phyloP scores from a whole-genome alignment of 1,284 basidiomycete species.

The Naganishia sp. region DNA sequence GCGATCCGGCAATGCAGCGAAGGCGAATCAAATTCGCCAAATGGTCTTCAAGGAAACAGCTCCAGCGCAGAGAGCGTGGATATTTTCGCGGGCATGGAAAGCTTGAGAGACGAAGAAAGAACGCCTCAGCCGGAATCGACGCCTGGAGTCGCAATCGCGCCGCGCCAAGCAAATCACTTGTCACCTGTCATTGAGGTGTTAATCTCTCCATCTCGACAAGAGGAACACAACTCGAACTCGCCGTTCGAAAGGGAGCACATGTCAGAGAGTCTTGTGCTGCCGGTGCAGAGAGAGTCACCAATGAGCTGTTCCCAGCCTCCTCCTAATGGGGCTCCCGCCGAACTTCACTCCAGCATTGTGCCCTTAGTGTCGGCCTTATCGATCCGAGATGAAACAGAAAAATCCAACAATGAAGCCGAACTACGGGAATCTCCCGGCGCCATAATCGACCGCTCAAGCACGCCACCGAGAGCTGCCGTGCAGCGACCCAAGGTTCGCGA shows the following conservation, averaged over 20 bases:
- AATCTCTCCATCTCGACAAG: constrained; percentile 12
- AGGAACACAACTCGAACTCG: constrained; percentile 9
- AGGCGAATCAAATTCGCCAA: constrained; percentile 47
- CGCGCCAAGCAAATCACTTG: constrained; percentile 15
- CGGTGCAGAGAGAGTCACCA: too few relatives aligned
- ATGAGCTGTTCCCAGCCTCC: too few relatives aligned
- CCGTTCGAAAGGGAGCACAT: too few relatives aligned
- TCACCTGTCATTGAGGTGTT: constrained; percentile 18
- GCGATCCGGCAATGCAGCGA: constrained; percentile 14
- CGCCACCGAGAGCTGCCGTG: constrained; percentile 3
- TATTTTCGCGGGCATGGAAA: constrained; percentile 83
- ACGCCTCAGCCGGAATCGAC: constrained; percentile 7
- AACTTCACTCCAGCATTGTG: too few relatives aligned
- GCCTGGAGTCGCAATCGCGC: constrained; percentile 12
- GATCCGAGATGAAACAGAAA: too few relatives aligned
- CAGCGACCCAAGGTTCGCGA: constrained; percentile 9
- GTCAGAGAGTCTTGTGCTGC: neutral
- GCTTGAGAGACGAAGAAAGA: constrained; percentile 54
- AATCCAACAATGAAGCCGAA: too few relatives aligned
- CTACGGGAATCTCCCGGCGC: too few relatives aligned
- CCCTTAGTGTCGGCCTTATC: too few relatives aligned
- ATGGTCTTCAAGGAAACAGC: constrained; percentile 36
- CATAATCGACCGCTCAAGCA: neutral
- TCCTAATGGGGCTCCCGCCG: too few relatives aligned
- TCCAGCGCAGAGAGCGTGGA: constrained; percentile 67